phyloP scores from a whole-genome alignment of 1,284 basidiomycete species.

The Polyporus tsugae region DNA sequence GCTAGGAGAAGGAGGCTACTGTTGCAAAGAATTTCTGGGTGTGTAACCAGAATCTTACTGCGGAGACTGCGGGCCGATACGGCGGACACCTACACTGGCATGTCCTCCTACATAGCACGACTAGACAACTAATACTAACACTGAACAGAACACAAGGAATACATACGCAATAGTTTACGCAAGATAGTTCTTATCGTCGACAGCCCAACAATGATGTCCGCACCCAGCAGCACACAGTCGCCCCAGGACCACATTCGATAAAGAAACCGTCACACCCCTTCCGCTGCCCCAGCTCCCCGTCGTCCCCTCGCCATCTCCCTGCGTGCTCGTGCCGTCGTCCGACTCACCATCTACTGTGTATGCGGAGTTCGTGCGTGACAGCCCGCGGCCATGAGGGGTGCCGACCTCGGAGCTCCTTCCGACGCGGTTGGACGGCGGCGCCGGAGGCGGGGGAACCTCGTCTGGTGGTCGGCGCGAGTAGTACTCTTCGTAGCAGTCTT shows the following conservation, averaged over 20 bases:
- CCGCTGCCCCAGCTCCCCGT: slow-evolving; percentile 27
- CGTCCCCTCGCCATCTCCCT: slow-evolving; percentile 30
- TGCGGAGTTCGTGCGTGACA: slow-evolving; percentile 27
- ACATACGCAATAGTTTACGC: slow-evolving; percentile 5
- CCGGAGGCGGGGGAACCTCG: slow-evolving; percentile 20
- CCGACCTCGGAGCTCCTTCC: slow-evolving; percentile 20
- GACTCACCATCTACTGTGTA: slow-evolving; percentile 27
- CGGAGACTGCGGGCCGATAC: no score
- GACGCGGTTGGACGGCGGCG: slow-evolving; percentile 15
- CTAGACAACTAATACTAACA: background rate
- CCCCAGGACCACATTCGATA: slow-evolving; percentile 30
- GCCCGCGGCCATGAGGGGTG: slow-evolving; percentile 29
- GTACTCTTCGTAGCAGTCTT: slow-evolving; percentile 72
- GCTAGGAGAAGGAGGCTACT: no score
- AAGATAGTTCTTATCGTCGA: slow-evolving; percentile 12
- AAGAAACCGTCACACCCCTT: slow-evolving; percentile 18
- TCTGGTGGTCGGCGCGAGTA: slow-evolving; percentile 64
- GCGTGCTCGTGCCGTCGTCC: slow-evolving; percentile 31
- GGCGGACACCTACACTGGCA: no score
- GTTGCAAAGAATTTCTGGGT: no score
- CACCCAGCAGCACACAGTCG: slow-evolving; percentile 44
- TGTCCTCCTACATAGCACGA: background rate
- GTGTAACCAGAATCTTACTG: no score
- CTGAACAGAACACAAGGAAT: background rate
- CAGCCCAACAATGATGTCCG: slow-evolving; percentile 42